Conservation (phyloP, 129 eudicot genomes). For the Oenanthe sinensis region DNA sequence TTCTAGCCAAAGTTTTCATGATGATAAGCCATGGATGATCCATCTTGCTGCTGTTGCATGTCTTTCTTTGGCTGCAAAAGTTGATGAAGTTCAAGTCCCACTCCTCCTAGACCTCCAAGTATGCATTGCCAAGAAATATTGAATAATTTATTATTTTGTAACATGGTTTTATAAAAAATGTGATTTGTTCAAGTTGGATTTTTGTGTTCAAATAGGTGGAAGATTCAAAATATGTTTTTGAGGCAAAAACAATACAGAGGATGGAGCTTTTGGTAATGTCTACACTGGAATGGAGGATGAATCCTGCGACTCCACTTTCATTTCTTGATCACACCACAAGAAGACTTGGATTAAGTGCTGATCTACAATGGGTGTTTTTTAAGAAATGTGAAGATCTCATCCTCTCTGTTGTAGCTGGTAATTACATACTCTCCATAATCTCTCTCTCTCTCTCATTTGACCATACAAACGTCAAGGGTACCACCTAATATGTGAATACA, state of each 20-base stretch:
- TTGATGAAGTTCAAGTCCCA: slow-evolving; percentile 81
- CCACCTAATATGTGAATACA: neutral
- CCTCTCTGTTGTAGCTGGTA: slow-evolving; percentile 54
- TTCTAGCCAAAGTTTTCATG: slow-evolving; percentile 34
- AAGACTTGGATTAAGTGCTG: slow-evolving; percentile 63
- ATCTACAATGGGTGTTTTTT: slow-evolving; percentile 61
- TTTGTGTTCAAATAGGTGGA: slow-evolving; percentile 36
- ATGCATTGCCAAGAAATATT: slow-evolving; percentile 5
- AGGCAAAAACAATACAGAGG: slow-evolving; percentile 66
- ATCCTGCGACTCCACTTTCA: slow-evolving; percentile 83
- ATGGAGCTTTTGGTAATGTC: slow-evolving; percentile 94
- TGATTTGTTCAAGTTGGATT: neutral
- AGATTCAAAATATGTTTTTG: slow-evolving; percentile 52
- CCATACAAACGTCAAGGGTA: neutral
- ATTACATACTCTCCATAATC: slow-evolving; percentile 7
- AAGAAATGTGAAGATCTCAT: slow-evolving; percentile 54
- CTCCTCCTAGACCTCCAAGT: slow-evolving; percentile 83
- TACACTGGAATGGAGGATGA: slow-evolving; percentile 83
- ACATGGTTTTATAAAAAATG: neutral
- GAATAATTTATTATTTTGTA: neutral
- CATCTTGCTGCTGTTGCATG: slow-evolving; percentile 79
- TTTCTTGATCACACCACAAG: slow-evolving; percentile 84
- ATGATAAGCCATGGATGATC: slow-evolving; percentile 81
- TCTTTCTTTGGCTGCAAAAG: slow-evolving; percentile 90
- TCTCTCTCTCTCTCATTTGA: slow-evolving; percentile 16